These are phyloP conservation scores for Linanthus parryae DNA, from an alignment of 148 eudicot genomes.

Conservation along the genomic window DNA sequence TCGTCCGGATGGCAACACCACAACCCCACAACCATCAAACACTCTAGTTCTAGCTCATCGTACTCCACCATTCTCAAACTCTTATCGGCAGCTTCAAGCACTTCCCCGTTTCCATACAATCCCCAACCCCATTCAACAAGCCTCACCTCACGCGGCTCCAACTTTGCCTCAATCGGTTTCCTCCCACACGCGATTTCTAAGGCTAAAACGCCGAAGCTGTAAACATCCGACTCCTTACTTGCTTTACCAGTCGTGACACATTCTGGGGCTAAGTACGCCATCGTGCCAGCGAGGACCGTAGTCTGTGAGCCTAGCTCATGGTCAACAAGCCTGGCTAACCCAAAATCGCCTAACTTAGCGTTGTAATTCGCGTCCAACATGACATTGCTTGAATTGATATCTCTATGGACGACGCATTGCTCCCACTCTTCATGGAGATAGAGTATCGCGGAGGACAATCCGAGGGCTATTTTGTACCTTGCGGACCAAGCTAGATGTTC, in stretches of 20 bases:
- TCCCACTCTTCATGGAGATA: too few species aligned
- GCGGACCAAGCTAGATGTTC: constrained; percentile 12
- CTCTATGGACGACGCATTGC: too few species aligned
- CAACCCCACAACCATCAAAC: constrained; percentile 19
- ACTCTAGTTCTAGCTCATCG: constrained; percentile 9
- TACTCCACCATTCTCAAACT: constrained; percentile 5
- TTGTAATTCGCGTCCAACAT: constrained; percentile 21
- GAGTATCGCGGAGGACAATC: constrained; percentile 31
- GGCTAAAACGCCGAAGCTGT: constrained; percentile 17
- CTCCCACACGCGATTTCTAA: constrained; percentile 19
- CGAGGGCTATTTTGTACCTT: constrained; percentile 29
- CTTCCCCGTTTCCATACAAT: constrained; percentile 8
- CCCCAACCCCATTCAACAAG: constrained; percentile 22
- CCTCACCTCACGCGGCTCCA: constrained; percentile 7
- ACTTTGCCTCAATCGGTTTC: constrained; percentile 7
- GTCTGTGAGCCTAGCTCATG: constrained; percentile 21
- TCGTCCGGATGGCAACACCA: constrained; percentile 21
- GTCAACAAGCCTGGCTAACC: constrained; percentile 17
- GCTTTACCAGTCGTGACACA: constrained; percentile 19
- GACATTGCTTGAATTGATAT: too few species aligned
- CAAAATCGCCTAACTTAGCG: constrained; percentile 18
- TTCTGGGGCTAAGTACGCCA: constrained; percentile 21
- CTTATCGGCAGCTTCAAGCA: constrained; percentile 15
- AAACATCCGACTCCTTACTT: constrained; percentile 21
- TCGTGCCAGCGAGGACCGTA: constrained; percentile 18